Base-by-base conservation (phyloP, 257 asterid genomes). In the Solanum habrochaites region DNA sequence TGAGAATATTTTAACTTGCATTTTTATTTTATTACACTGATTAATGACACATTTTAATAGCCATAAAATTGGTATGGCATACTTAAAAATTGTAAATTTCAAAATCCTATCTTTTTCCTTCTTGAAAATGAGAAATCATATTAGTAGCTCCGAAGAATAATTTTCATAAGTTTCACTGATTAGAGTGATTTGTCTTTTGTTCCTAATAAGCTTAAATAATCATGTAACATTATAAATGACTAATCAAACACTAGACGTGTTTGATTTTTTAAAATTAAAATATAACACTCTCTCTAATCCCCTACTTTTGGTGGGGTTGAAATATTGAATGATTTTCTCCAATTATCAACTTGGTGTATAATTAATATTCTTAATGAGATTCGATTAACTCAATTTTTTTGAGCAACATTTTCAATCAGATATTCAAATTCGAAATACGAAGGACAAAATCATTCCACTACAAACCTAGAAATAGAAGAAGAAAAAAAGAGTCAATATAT, bases 221-320 rank as follows among this genome's bases (percentile, higher is more conserved):
- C 25, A 37, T 27, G 43, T 80, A 47, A n/a, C 43, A 47, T 11
- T 47, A 27, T 31, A 45, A 45, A 45, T 80, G 42, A 37, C n/a
- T 18, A 81, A 49, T 81, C 85, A 69, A 8, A 18, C 67, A 80
- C 35, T 56, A 80, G 20, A 60, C 35, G 37, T 49, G 45, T 4
- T 49, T 45, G 40, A 78, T 80, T 15, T 80, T 32, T 1, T 39
- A 11, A 9, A 45, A 80, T 80, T 27, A 47, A 80, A 56, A 18
- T 56, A 56, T 56, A 45, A 47, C 27, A 27, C 15, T 45, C 7
- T 27, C 84, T 47, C 67, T 29, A 29, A 16, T 21, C 58, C 83
- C 83, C 60, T n/a, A n/a, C 25, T 43, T 78, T 25, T 31, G 83
- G 71, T 62, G 75, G 71, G 70, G 75, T 78, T 49, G 82, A 60